Base-by-base conservation (phyloP, 805 yeast genomes). In the Candida silvicultrix region DNA sequence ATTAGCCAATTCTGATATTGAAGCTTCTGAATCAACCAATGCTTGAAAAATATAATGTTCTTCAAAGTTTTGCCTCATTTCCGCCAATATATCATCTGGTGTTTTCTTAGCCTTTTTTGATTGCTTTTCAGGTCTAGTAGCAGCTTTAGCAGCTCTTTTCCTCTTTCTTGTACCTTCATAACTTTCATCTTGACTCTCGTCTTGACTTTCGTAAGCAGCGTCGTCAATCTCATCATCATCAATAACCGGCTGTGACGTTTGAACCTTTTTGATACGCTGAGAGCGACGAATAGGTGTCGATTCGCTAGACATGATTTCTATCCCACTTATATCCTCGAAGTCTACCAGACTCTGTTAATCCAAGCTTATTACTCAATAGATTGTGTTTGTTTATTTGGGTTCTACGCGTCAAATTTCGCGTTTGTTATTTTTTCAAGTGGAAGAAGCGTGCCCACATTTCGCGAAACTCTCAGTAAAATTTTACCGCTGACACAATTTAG, bases 31-130 rank as follows among this genome's bases (percentile, higher is more conserved):
- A 39, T 71, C 74, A 40, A 73, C 64, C 40, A 83, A 60, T 0
- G 81, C 78, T 46, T 74, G 74, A 47, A 78, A 78, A 14, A 78
- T 44, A 40, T 67, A 67, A 41, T 75, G 73, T 29, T 75, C 77
- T 39, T 68, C 68, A 52, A 74, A 76, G 20, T 66, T 73, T 14
- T 70, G 71, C 31, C 57, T 57, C 15, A 71, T 53, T 34, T 67
- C 63, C 42, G 69, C 70, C 35, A 69, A 60, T 2, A 49, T 49
- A 41, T 49, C 55, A 14, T 55, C 50, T 9, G 43, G 51, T 22
- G 48, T 45, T n/a, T 49, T 43, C 20, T 43, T 43, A 28, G 45
- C 42, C 35, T 37, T 37, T 14, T 46, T 41, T 23, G 40, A 31
- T 31, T 5, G 42, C 12, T 46, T 39, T n/a, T 35, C 48, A 39